Evolutionary conservation across 768 basidiomycete species (phyloP).

Genomic region (Hydnomerulius pinastri): DNA sequence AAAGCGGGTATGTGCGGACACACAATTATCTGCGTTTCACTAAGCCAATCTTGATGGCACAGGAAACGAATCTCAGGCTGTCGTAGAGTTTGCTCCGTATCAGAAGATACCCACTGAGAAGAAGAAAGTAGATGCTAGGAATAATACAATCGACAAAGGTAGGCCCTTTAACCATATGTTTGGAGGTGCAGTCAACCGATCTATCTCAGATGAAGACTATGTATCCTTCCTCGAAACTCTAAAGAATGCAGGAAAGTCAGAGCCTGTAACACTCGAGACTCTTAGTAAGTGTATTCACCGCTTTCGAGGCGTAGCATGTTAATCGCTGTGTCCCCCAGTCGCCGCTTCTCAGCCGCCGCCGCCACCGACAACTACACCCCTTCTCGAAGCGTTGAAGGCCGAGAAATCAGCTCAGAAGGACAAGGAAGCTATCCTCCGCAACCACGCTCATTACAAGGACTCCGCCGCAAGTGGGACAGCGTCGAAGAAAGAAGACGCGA

Average conservation of each 20-base stretch:
- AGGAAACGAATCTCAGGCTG: constrained; percentile 87
- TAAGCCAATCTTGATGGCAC: not conserved
- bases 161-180: constrained; percentile 7
- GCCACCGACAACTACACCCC: constrained; percentile 81
- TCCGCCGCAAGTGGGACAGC: constrained; percentile 28
- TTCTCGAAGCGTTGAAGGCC: constrained; percentile 90
- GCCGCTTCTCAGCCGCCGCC: constrained; percentile 60
- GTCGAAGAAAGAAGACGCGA: constrained; percentile 41
- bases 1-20: constrained; percentile 68
- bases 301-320: not conserved
- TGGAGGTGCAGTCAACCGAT: constrained; percentile 2
- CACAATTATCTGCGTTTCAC: not conserved
- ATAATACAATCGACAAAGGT: constrained; percentile 92
- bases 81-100: constrained; percentile 94
- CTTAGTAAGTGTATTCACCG: constrained; percentile 46
- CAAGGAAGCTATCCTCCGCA: constrained; percentile 70
- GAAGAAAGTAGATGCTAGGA: constrained; percentile 78
- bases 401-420: constrained; percentile 67
- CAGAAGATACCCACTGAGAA: constrained; percentile 79
- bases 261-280: constrained; percentile 64
- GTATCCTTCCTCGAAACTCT: constrained; percentile 80
- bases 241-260: constrained; percentile 50
- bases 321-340: constrained; percentile 42
- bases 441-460: constrained; percentile 73
- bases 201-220: constrained; percentile 73